These are phyloP conservation scores for Porphyra umbilicalis DNA, from an alignment of 31 red algal species.

Conservation along the genomic window DNA sequence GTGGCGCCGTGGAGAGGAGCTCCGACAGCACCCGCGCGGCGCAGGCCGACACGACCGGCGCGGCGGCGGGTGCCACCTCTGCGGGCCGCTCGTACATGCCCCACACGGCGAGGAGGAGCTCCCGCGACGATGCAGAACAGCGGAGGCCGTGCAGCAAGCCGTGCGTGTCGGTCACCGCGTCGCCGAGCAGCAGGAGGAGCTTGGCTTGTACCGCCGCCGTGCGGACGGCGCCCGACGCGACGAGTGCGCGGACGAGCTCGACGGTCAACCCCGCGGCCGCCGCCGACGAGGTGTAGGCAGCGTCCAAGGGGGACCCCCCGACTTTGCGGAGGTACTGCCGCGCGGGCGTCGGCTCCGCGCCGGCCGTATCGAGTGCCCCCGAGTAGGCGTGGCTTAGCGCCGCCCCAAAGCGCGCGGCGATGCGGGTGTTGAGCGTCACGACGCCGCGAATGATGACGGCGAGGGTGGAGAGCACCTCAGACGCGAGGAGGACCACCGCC, in stretches of 20 bases:
- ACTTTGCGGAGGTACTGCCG: background rate
- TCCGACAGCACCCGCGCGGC: constrained; percentile 1
- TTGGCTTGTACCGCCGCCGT: background rate
- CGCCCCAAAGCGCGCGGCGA: background rate
- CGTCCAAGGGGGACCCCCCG: background rate
- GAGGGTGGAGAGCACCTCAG: background rate
- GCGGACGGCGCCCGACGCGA: background rate
- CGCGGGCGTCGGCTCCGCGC: background rate
- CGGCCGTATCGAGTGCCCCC: background rate
- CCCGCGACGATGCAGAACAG: background rate
- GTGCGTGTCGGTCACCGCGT: background rate
- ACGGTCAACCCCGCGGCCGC: background rate
- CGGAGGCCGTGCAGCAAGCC: background rate
- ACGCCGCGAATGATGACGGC: background rate
- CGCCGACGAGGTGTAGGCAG: background rate
- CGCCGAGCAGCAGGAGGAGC: background rate
- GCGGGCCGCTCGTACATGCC: background rate
- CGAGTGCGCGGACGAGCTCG: background rate
- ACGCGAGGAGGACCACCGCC: background rate
- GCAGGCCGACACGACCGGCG: background rate
- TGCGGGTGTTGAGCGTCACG: background rate
- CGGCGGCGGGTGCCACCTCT: background rate
- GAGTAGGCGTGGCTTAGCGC: background rate
- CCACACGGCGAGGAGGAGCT: background rate
- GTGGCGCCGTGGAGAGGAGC: background rate